Base-by-base conservation (phyloP, 495 filamentous ascomycete genomes). In the Margaritispora aquatica region DNA sequence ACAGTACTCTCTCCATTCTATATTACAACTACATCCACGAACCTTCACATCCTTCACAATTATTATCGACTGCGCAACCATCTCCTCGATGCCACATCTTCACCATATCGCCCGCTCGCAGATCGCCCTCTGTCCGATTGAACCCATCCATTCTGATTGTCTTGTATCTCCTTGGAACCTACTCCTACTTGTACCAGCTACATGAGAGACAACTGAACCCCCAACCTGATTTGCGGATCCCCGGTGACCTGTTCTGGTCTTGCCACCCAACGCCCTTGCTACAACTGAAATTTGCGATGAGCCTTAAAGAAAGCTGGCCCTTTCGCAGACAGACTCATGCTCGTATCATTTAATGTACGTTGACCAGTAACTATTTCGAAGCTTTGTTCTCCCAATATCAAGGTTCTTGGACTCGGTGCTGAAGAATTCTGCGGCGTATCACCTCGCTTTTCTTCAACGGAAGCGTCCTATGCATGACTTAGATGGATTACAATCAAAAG, bases 281-380 rank as follows among this genome's bases (percentile, higher is more conserved):
- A 2, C 29, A 13, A 5, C 13, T 34, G 8, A 49, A 22, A 36
- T 15, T 22, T 63, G 60, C 55, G 47, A 59, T 63, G 60, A 58
- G 55, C 60, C 29, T 10, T 34, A 38, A 63, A 38, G 23, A 54
- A 29, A n/a, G 22, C 31, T 47, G 36, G 55, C 34, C 51, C 51
- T 26, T 41, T 24, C 26, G 17, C 11, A 34, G 21, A 54, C 55
- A 48, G 38, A 51, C 48, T 26, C 26, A 58, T 63, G 60, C 41
- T 50, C 56, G 29, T 51, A 31, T 44, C 55, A 26, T 9, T 23
- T 50, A n/a, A 51, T 29, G 60, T 58, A 48, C 47, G 54, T 54
- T 26, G 38, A 5, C 5, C 29, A 34, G 29, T 13, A 34, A 34
- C 13, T n/a, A n/a, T n/a, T n/a, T n/a, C n/a, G n/a, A n/a, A n/a